Base-by-base conservation (phyloP, 2,329 filamentous ascomycete genomes). In the Xylariaceae sp. region DNA sequence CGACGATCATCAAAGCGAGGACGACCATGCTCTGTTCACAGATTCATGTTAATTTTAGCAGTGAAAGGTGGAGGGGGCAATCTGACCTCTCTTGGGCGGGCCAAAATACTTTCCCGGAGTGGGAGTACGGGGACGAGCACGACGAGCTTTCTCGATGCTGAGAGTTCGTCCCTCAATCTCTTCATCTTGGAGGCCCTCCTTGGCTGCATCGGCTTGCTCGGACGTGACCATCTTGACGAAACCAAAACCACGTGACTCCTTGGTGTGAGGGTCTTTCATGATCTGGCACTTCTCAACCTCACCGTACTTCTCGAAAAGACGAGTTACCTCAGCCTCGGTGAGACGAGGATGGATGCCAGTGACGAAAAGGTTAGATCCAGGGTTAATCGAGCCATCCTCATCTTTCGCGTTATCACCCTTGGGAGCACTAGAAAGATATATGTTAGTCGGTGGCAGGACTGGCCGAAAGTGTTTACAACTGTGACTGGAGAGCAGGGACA, bases 221-320 rank as follows among this genome's bases (percentile, higher is more conserved):
- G 90, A 85, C 60, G 91, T 95, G 62, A 92, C 87, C 93, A 99
- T 97, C 82, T 99, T 97, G 74, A 99, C 94, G 79, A 99, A 99
- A 58, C 94, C 94, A 67, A 99, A 99, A 67, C 94, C 94, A 76
- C 94, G 94, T 68, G 93, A 97, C 78, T 99, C 94, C 79, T 96
- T 96, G 72, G 90, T 95, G 77, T 99, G 94, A 63, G 94, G 94
- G 73, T 99, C 94, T 72, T 93, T 87, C 94, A 99, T 99, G 79
- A 99, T 99, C 76, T 97, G 95, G 80, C 93, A 97, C 79, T 95
- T 97, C 79, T 97, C 93, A 55, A 99, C 94, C 73, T 96, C 92
- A 68, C 94, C 94, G 72, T 97, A 97, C 78, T 97, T 99, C 79
- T 97, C 92, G 73, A 99, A 99, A 66, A 99, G 87, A 74, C 92